phyloP scores from a whole-genome alignment of 176 grass and related monocot species.

The Secale cereale region DNA sequence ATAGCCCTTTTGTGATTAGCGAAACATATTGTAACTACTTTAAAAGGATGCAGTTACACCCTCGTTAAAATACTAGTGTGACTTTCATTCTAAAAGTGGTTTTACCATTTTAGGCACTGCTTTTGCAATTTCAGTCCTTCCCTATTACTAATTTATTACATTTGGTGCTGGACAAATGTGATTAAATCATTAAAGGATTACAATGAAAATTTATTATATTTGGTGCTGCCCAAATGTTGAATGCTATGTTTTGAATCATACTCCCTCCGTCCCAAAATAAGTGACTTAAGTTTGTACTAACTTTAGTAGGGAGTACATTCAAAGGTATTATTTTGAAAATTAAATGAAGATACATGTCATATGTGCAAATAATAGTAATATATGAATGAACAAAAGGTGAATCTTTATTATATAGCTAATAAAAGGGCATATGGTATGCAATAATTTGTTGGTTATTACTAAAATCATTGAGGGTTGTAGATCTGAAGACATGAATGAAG shows the following conservation, averaged over 20 bases:
- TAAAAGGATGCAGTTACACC: background rate
- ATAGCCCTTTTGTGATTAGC: background rate
- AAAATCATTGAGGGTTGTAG: background rate
- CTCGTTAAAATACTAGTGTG: background rate
- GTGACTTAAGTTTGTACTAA: too few relatives aligned
- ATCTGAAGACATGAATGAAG: background rate
- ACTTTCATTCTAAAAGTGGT: too few relatives aligned
- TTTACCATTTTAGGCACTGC: background rate
- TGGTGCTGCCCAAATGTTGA: background rate
- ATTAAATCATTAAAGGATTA: background rate
- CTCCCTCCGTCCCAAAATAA: too few relatives aligned
- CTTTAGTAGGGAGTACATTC: too few relatives aligned
- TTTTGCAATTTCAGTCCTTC: background rate
- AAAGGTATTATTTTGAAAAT: background rate
- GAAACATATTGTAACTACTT: background rate
- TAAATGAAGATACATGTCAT: background rate
- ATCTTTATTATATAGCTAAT: background rate
- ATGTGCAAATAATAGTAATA: background rate
- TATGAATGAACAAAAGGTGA: background rate
- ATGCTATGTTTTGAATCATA: background rate
- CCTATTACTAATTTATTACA: background rate
- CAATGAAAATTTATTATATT: background rate
- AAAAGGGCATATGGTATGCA: background rate
- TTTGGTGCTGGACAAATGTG: background rate
- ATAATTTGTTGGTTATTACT: background rate